Evolutionary conservation across 768 basidiomycete species (phyloP), one percentile per base, ranked within the genome.

Genomic region (Suillus weaverae): DNA sequence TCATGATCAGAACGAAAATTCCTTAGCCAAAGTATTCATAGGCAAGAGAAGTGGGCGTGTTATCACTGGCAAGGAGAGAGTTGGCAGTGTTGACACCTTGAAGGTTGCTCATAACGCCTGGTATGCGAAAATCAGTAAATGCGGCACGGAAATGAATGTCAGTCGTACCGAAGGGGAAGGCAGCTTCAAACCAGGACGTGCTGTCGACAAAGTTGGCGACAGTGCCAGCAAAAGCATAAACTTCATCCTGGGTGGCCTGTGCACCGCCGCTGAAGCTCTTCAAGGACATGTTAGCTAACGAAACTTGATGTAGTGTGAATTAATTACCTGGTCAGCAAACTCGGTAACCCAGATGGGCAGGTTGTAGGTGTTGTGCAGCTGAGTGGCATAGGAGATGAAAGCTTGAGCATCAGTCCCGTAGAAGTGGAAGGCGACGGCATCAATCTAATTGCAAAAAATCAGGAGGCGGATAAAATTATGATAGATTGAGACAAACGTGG

Each of bases 161-260:
- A n/a, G 18, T 2, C 85, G 57, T 66, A 90, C 92, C 90, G 68
- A 92, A 94, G 35, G 82, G 83, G 69, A 81, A 84, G 70, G 85
- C 83, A 2, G 72, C 74, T 26, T 68, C 61, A 33, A 85, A 43
- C 68, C 72, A 77, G 10, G 63, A 11, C 2, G 81, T 79, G 22
- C 62, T 66, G 50, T 89, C 80, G 75, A 88, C 77, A 66, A 77
- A 90, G 13, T 33, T 51, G 38, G 80, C 80, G 1, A 82, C 78
- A 8, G 70, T 74, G 20, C 60, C 62, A 77, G 87, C 83, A 78
- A 89, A 90, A 30, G 66, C 61, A 68, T 70, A 80, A 61, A 87
- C 81, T 39, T 87, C 76, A 26, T 69, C 72, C 35, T 64, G 64
- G 66, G 56, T 64, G 62, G 83, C 83, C 67, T 84, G 84, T 1